Percentiles rank a stretch among this genome's conserved stretches.
Conservation (phyloP, 2,329 filamentous ascomycete genomes). For the Triangularia verruculosa region DNA sequence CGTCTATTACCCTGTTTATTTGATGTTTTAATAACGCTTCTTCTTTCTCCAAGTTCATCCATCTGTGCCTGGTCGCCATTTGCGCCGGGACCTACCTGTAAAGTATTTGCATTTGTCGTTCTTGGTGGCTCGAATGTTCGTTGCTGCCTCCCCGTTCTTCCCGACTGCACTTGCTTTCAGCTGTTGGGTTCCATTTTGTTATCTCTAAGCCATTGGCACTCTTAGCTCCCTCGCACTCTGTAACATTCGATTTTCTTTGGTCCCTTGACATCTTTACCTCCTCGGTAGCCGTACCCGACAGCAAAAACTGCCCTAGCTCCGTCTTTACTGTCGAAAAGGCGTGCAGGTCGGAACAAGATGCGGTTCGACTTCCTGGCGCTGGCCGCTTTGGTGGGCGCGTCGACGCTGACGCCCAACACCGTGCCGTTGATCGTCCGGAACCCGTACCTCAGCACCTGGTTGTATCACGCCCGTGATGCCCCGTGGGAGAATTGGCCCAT, state of each 20-base stretch:
- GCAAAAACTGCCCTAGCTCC: no score
- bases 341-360: constrained; percentile 25
- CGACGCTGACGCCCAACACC: constrained; percentile 54
- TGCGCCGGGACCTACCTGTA: not conserved
- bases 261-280: not conserved
- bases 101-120: not conserved
- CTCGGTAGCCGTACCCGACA: not conserved
- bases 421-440: constrained; percentile 58
- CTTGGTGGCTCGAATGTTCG: not conserved
- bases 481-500: constrained; percentile 87
- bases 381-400: constrained; percentile 42
- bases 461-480: constrained; percentile 64
- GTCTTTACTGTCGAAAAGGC: not conserved
- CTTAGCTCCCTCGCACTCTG: not conserved
- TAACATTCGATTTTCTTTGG: not conserved
- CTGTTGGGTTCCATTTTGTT: no score
- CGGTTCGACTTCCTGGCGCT: constrained; percentile 32
- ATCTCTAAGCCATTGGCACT: no score
- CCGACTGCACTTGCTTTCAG: no score
- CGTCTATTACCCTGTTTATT: not conserved
- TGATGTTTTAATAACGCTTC: no score
- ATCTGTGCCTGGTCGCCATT: not conserved
- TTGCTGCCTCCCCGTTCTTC: no score
- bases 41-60: not conserved
- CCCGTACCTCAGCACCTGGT: constrained; percentile 59